phyloP scores from a whole-genome alignment of 2,329 filamentous ascomycete genomes.

The Aureobasidium melanogenum region DNA sequence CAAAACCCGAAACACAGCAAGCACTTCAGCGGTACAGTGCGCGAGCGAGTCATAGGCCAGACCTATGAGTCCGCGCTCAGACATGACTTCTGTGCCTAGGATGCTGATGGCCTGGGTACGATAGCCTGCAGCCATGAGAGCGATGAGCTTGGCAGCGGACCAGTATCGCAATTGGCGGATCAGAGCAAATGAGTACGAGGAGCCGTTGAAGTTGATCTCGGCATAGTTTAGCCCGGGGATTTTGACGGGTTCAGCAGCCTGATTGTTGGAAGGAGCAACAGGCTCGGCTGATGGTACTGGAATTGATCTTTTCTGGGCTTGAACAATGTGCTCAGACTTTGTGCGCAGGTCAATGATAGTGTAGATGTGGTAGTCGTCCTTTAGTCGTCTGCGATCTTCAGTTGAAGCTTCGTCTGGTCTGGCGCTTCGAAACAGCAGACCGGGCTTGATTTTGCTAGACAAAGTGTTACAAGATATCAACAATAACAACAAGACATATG shows the following conservation, averaged over 20 bases:
- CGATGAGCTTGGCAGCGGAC: conserved; percentile 54
- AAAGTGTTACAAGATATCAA: conserved; percentile 1
- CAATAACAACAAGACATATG: background rate
- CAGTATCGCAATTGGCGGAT: conserved; percentile 60
- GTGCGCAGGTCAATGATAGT: conserved; percentile 75
- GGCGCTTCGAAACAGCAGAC: conserved; percentile 54
- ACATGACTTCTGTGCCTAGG: conserved; percentile 62
- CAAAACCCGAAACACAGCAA: conserved; percentile 42
- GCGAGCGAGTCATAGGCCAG: conserved; percentile 62
- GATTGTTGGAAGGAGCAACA: conserved; percentile 39
- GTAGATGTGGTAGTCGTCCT: conserved; percentile 53
- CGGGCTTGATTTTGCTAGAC: conserved; percentile 24
- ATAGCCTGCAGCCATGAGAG: conserved; percentile 57
- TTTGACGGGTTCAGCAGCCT: conserved; percentile 47
- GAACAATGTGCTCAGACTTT: conserved; percentile 64
- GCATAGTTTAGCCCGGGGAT: conserved; percentile 57
- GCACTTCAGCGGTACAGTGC: conserved; percentile 55
- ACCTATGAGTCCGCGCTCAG: conserved; percentile 60
- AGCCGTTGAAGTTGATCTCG: conserved; percentile 66
- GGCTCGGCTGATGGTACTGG: conserved; percentile 37
- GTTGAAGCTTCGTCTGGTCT: conserved; percentile 65
- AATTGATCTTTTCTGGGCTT: conserved; percentile 51
- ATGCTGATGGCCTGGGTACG: conserved; percentile 61
- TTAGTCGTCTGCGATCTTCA: conserved; percentile 52
- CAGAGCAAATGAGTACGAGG: conserved; percentile 59